Evolutionary conservation across 1,284 basidiomycete genomes (phyloP).

Genomic region (Acaromyces ingoldii): DNA sequence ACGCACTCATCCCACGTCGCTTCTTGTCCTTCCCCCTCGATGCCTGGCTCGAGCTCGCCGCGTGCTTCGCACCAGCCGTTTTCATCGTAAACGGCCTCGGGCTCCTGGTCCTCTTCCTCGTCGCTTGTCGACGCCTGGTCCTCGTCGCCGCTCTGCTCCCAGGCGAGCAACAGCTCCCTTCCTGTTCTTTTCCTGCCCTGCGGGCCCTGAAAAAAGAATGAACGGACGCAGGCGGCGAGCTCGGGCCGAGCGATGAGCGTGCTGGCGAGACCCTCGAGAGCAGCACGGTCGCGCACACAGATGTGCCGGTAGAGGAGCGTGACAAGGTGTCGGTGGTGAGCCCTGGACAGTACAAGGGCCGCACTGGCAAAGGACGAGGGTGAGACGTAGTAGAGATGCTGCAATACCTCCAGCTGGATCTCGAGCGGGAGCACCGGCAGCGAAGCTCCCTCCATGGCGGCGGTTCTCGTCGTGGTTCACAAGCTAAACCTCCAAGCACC

Average conservation of each 20-base stretch:
- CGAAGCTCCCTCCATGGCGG: no score
- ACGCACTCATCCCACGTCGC: constrained; percentile 3
- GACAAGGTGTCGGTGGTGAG: background rate
- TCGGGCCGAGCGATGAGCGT: background rate
- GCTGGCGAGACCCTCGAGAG: background rate
- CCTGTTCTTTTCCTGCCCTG: background rate
- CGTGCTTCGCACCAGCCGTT: background rate
- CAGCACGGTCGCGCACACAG: background rate
- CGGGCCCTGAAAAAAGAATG: constrained; percentile 2
- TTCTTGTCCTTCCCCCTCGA: constrained; percentile 1
- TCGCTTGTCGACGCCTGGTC: background rate
- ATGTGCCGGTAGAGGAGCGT: background rate
- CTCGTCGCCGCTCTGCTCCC: background rate
- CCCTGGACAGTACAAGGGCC: background rate
- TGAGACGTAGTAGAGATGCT: background rate
- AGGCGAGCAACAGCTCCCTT: background rate
- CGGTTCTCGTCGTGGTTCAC: no score
- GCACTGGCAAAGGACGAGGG: background rate
- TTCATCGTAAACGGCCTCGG: background rate
- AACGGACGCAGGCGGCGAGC: background rate
- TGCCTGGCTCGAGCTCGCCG: background rate
- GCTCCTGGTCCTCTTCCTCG: background rate
- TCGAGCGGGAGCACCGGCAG: background rate
- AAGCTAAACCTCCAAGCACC: no score
- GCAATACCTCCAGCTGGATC: background rate